Percentiles rank a stretch among this genome's conserved stretches.
Conservation (phyloP, 169 alveolate species). For the Eimeria sp. region DNA sequence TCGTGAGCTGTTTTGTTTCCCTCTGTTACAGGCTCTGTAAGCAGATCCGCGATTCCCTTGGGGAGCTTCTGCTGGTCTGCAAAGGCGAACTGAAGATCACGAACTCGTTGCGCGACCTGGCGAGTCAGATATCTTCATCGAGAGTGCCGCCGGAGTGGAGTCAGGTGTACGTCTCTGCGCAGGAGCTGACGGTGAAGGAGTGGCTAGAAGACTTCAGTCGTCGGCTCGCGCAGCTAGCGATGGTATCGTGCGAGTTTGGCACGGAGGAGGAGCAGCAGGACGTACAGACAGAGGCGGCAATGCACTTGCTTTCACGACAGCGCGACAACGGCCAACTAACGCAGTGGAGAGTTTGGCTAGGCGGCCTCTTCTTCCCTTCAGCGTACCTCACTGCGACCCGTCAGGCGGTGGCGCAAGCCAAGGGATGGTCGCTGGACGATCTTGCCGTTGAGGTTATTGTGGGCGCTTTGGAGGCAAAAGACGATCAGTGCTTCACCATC, state of each 20-base stretch:
- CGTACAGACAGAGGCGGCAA: constrained; percentile 58
- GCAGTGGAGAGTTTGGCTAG: constrained; percentile 84
- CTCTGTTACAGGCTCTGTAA: constrained; percentile 85
- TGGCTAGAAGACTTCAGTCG: constrained; percentile 94
- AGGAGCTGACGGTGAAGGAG: constrained; percentile 90
- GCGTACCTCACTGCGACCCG: constrained; percentile 88
- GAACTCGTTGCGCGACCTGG: constrained; percentile 90
- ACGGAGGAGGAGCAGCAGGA: constrained; percentile 83
- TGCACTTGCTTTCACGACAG: constrained; percentile 60
- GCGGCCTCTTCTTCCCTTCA: constrained; percentile 86
- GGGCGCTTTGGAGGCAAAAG: constrained; percentile 68
- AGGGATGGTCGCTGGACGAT: constrained; percentile 84
- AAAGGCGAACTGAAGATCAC: constrained; percentile 92
- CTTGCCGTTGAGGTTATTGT: constrained; percentile 77
- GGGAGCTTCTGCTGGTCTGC: constrained; percentile 89
- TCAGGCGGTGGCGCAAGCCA: constrained; percentile 84
- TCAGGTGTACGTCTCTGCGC: constrained; percentile 87
- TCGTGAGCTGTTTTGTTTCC: neutral
- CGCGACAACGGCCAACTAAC: constrained; percentile 78
- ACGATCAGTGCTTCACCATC: constrained; percentile 80
- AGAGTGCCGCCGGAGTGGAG: constrained; percentile 93
- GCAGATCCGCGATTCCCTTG: constrained; percentile 88
- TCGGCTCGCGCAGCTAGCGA: constrained; percentile 89
- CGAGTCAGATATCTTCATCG: constrained; percentile 90
- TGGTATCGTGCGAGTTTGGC: constrained; percentile 77